Evolutionary conservation across 2,329 filamentous ascomycete genomes (phyloP), one percentile per base, ranked within the genome.

Genomic region (Westerdykella sp.): DNA sequence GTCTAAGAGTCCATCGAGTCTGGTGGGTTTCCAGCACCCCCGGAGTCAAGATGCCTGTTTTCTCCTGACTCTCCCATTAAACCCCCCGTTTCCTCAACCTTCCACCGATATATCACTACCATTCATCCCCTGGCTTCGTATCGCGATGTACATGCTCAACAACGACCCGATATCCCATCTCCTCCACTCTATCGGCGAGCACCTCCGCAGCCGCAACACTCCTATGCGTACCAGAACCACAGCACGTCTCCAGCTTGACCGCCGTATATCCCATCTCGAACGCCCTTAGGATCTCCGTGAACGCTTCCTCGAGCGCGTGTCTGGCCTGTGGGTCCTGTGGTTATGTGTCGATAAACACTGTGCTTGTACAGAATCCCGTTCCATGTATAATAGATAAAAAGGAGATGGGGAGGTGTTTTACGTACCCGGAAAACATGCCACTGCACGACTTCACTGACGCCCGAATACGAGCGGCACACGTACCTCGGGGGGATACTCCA

Each of bases 91-190:
- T 21, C 6, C 18, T 21, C 18, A 32, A 32, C 13, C 6, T 34
- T 41, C 5, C 9, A 34, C n/a, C 18, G 14, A 15, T 14, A 5
- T 18, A 18, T 21, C 40, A 36, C 10, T 22, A 22, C 40, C 40
- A 42, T 37, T 48, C 44, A 47, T 62, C 59, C 35, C 41, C 42
- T 13, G 13, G 22, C 32, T 55, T 52, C 46, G 43, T 53, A 5
- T 55, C 37, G 30, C 59, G 54, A 60, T 60, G 56, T 14, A 59
- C 50, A 56, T 63, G 60, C 22, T 58, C 47, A 40, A 61, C 55
- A 2, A 58, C 51, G 3, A 50, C 53, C 5, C 3, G 39, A 41
- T 37, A 18, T 31, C 39, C 39, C 30, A 23, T 10, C 14, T 30
- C 39, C 23, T 32, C 10, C 23, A 43, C 5, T 42, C 57, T 49